Percentiles rank a stretch among this genome's conserved stretches.
These are phyloP conservation scores for Phytophthora vignae DNA, from an alignment of 352 stramenopile genomes.

Conservation along the genomic window DNA sequence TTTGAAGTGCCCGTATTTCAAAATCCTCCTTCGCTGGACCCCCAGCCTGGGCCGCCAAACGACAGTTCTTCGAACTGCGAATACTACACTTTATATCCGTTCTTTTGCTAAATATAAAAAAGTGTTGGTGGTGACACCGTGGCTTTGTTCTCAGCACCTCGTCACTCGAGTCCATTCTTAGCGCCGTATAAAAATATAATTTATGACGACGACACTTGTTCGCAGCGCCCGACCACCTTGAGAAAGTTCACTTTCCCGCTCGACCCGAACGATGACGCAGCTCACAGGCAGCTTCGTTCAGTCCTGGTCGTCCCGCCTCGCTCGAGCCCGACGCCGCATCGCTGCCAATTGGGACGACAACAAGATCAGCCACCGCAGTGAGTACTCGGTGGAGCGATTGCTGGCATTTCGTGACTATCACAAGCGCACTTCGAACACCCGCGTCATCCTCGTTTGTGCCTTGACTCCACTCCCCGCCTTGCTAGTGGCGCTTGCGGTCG, in stretches of 20 bases:
- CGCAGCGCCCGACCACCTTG: background rate
- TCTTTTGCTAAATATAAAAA: too few relatives aligned
- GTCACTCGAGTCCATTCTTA: too few relatives aligned
- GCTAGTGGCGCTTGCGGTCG: constrained; percentile 13
- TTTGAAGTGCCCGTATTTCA: too few relatives aligned
- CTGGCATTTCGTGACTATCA: constrained; percentile 20
- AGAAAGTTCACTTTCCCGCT: background rate
- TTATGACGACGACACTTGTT: background rate
- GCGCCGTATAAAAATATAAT: constrained; percentile 4
- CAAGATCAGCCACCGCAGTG: constrained; percentile 9
- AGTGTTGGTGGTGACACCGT: too few relatives aligned
- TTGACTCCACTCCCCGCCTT: constrained; percentile 22
- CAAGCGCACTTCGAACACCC: background rate
- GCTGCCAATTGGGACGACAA: constrained; percentile 2
- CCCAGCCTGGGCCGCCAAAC: too few relatives aligned
- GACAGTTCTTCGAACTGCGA: too few relatives aligned
- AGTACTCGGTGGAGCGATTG: constrained; percentile 20
- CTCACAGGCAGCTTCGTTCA: background rate
- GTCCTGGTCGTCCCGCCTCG: background rate
- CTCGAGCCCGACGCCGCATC: background rate
- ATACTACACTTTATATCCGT: too few relatives aligned
- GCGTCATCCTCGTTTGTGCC: constrained; percentile 7
- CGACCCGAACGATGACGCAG: background rate
- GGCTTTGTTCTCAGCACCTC: too few relatives aligned
- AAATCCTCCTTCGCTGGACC: too few relatives aligned